Base-by-base conservation (phyloP, 768 basidiomycete genomes). In the Galerina marginata region DNA sequence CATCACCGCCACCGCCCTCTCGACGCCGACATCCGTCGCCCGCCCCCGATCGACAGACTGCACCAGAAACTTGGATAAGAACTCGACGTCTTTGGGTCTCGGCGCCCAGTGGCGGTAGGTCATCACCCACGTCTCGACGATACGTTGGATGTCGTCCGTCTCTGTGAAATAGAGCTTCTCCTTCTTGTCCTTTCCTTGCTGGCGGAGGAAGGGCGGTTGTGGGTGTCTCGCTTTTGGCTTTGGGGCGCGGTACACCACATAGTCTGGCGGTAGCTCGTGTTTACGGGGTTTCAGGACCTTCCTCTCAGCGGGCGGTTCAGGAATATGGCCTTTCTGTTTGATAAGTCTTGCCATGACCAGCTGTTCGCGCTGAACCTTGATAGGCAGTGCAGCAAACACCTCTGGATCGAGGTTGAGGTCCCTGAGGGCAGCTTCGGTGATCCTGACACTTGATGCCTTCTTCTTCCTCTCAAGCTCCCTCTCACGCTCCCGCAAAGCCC, bases 111-210 rank as follows among this genome's bases (percentile, higher is more conserved):
- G 79, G 50, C 74, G 73, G 60, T 91, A 89, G 1, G 79, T 74
- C 46, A 83, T 78, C 7, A 98, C 86, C 95, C 95, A 98, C 38
- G 78, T 71, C 63, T 88, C 87, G 42, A 98, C 81, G 20, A 90
- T 80, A 4, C 73, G 73, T 72, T 93, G 87, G 12, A 98, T 82
- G 61, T 95, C 93, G 25, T 83, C 83, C 20, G 86, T 82, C 67
- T 90, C 86, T 11, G 81, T 83, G 53, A 89, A 87, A 48, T 77
- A 73, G 40, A 86, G 60, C 67, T 86, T 88, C 72, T 86, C 83
- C 25, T 81, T 80, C 60, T 80, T 83, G 52, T 79, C 77, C 49
- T 83, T 82, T 33, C 84, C 83, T 60, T 85, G 84, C 59, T 84
- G 85, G 56, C 87, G 83, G 48, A 92, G 75, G 54, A 78, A 74